Evolutionary conservation across 1,139 yeast genomes (phyloP).

Genomic region (Debaryomyces nepalensis): DNA sequence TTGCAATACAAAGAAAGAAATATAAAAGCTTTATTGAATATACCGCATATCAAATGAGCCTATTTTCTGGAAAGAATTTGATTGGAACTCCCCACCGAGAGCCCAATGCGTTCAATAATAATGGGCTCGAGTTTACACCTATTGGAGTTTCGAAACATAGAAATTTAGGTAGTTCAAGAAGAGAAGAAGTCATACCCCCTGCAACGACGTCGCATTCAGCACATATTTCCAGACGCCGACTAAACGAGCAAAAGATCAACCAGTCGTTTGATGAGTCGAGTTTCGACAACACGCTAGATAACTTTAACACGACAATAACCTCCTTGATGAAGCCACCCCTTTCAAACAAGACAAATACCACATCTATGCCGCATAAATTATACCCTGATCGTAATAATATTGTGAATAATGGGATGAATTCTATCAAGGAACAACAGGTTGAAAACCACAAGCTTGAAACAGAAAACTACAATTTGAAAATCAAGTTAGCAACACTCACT

Average conservation of each 20-base stretch:
- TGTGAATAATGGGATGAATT: slow-evolving; percentile 34
- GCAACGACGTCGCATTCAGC: not conserved
- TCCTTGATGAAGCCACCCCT: slow-evolving; percentile 13
- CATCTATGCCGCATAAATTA: slow-evolving; percentile 2
- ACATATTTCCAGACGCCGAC: not conserved
- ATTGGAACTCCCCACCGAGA: slow-evolving; percentile 33
- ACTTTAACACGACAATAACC: slow-evolving; percentile 22
- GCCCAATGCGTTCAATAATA: slow-evolving; percentile 15
- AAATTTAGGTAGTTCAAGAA: slow-evolving; percentile 8
- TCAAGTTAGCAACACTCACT: slow-evolving; percentile 59
- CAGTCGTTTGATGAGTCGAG: slow-evolving; percentile 26
- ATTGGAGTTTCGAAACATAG: slow-evolving; percentile 32
- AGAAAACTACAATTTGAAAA: slow-evolving; percentile 66
- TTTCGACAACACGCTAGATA: slow-evolving; percentile 41
- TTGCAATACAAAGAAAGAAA: not conserved
- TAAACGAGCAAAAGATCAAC: slow-evolving; percentile 4
- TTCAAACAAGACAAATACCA: slow-evolving; percentile 1
- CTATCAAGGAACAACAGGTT: slow-evolving; percentile 59
- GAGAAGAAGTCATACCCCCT: slow-evolving; percentile 10
- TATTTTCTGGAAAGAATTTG: slow-evolving; percentile 18
- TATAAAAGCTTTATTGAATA: too few relatives aligned
- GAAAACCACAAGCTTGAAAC: slow-evolving; percentile 53
- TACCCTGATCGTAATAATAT: slow-evolving; percentile 14
- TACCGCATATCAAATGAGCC: too few relatives aligned
- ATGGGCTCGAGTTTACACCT: slow-evolving; percentile 46